Evolutionary conservation across 371 early-diverging fungal genomes (phyloP), one percentile per base, ranked within the genome.

Genomic region (Mortierella sp.): DNA sequence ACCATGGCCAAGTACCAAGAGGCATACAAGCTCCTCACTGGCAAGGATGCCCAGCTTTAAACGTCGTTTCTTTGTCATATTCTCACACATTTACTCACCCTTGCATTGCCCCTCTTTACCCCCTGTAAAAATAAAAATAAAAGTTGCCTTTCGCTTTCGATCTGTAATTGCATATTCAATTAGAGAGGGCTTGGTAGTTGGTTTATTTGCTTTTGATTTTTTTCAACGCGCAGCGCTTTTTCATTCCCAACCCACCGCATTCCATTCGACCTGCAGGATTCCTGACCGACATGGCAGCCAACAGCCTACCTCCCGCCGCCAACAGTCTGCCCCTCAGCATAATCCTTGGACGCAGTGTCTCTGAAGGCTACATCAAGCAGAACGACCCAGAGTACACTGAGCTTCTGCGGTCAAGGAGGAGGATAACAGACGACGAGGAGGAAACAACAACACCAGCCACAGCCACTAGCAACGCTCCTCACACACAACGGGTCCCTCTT

Each of bases 1-100:
- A 98, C 98, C 0, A 83, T 96, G 69, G 89, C 89, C 59, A 98
- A 97, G 88, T 99, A 99, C 88, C 91, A 94, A 59, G 95, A 98
- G 82, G 98, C 95, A 11, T 97, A 94, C 88, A 91, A 89, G 75
- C 90, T 96, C 79, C 90, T 98, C 61, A 98, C 98, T 21, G 97
- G 95, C 74, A 89, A 91, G 75, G 91, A 91, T n/a, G 93, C 97
- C 19, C 82, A 88, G 50, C 87, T 96, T 40, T 93, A 91, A 89
- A 69, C 34, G 31, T 26, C 37, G 19, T 51, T 26, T 28, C 16
- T 59, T 40, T 9, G 3, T 48, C 40, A 8, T 48, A 50, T 28
- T 51, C 24, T 64, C 44, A 67, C 46, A 9, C 19, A 28, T 37
- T 46, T 46, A 28, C 19, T 61, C 48, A 50, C n/a, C 48, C 19